phyloP scores from a whole-genome alignment of 352 stramenopile genomes.

The Globisporangium camurandrum region DNA sequence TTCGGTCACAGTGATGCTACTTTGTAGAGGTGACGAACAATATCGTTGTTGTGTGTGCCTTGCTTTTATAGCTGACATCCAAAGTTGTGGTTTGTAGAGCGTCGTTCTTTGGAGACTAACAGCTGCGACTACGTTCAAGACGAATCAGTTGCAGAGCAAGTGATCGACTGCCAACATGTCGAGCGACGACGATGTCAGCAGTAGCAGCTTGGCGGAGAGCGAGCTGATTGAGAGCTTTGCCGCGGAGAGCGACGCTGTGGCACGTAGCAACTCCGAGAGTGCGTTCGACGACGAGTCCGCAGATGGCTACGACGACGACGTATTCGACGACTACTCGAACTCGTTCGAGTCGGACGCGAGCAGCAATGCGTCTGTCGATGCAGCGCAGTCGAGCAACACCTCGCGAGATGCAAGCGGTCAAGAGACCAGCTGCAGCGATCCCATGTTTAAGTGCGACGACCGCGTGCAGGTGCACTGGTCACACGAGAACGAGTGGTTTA shows the following conservation, averaged over 20 bases:
- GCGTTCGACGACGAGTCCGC: neutral
- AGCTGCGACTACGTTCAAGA: too few relatives aligned
- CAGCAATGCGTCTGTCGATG: neutral
- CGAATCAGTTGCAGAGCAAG: too few relatives aligned
- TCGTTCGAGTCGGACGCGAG: conserved; percentile 23
- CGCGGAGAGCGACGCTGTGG: neutral
- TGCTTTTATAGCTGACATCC: too few relatives aligned
- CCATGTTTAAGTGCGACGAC: conserved; percentile 11
- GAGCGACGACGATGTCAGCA: conserved; percentile 5
- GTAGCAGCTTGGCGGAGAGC: conserved; percentile 1
- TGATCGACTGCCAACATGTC: neutral
- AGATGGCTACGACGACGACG: conserved; percentile 27
- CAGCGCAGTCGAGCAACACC: too few relatives aligned
- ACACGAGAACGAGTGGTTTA: conserved; percentile 40
- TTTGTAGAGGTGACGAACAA: too few relatives aligned
- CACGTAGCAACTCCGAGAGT: neutral
- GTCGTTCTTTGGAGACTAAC: too few relatives aligned
- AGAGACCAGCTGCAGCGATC: neutral
- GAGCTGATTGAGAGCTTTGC: neutral
- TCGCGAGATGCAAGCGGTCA: too few relatives aligned
- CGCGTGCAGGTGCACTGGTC: conserved; percentile 40
- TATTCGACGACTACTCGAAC: conserved; percentile 47
- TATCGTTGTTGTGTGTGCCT: too few relatives aligned
- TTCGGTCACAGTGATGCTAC: too few relatives aligned
- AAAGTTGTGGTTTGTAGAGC: too few relatives aligned